Percentiles rank a stretch among this genome's conserved stretches.
Conservation (phyloP, 345 rosid genomes). For the Corchorus olitorius region DNA sequence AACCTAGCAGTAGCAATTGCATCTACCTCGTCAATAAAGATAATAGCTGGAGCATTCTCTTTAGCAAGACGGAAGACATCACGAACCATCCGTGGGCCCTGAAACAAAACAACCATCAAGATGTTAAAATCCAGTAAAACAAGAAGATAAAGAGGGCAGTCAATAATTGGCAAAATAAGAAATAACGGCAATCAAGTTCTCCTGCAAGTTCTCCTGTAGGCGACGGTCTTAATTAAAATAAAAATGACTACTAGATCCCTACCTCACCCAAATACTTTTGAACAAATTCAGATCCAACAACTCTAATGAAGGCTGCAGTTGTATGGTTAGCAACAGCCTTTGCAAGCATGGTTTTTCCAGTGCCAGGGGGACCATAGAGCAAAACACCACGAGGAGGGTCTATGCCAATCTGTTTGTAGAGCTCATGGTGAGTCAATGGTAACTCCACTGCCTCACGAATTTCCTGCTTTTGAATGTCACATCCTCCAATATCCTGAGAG, state of each 20-base stretch:
- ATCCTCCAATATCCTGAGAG: conserved; percentile 94
- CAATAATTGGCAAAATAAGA: conserved; percentile 1
- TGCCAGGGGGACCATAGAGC: conserved; percentile 98
- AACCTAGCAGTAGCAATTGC: conserved; percentile 99
- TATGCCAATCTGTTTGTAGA: conserved; percentile 95
- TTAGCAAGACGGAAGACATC: conserved; percentile 99
- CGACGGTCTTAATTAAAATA: background rate
- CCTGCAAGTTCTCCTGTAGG: background rate
- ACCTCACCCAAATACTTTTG: conserved; percentile 99
- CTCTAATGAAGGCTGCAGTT: conserved; percentile 96
- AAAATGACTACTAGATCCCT: conserved; percentile 11
- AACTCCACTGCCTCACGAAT: conserved; percentile 99
- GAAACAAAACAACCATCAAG: conserved; percentile 18
- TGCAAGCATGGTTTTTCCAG: conserved; percentile 98
- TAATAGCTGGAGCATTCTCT: conserved; percentile 98
- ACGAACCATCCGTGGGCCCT: conserved; percentile 99
- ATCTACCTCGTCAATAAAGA: conserved; percentile 96
- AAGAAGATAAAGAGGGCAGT: background rate
- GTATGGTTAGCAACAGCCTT: conserved; percentile 98
- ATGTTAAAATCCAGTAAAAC: conserved; percentile 2
- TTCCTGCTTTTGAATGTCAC: conserved; percentile 98
- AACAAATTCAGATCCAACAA: conserved; percentile 98
- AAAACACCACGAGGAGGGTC: conserved; percentile 98
- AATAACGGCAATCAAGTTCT: background rate
- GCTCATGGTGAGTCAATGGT: conserved; percentile 91